Evolutionary conservation across 1,139 yeast species (phyloP), one percentile per base, ranked within the genome.

Genomic region (Blastobotrys ciferrii): DNA sequence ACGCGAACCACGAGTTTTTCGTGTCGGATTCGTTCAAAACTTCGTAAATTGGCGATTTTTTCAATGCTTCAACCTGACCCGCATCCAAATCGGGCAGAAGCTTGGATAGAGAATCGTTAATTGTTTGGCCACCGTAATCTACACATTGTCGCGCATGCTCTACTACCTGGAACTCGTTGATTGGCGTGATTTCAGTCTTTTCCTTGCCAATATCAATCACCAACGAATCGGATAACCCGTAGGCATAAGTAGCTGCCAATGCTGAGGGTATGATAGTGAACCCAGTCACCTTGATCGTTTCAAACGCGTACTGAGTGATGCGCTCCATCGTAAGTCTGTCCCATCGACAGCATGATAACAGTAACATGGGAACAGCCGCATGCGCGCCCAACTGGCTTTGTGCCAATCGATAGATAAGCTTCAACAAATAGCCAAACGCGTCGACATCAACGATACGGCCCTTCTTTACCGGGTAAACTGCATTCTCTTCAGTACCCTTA

Each of bases 191-290:
- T 63, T 88, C 96, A 1, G 88, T 80, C 57, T 82, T 78, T 38
- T 82, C 80, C 52, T 75, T 72, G 17, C 98, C 98, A 40, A 92
- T 75, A 65, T 92, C 95, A 42, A 92, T 81, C 18, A 92, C 87
- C 35, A 84, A 68, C 1, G 92, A 78, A 49, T 75, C 79, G 25
- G 68, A 66, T 15, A 81, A 70, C 9, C 83, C 82, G 62, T 84
- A 76, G 0, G 96, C 94, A 66, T 82, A 89, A 12, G 84, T 73
- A 1, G 91, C 74, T 3, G 91, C 87, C 42, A 89, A 69, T 1
- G 92, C 74, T 33, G 77, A 70, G 48, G 95, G 89, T 42, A 87
- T 62, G 2, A 88, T 65, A 46, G 87, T 76, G 59, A 91, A 80
- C 0, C 87, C 94, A 5, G 87, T 82, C 47, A 88, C 73, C 51